A percentile compares a stretch with the other conserved stretches of the same genome.
phyloP scores from a whole-genome alignment of 75 land plant species.

The Isoetes taiwanensis region DNA sequence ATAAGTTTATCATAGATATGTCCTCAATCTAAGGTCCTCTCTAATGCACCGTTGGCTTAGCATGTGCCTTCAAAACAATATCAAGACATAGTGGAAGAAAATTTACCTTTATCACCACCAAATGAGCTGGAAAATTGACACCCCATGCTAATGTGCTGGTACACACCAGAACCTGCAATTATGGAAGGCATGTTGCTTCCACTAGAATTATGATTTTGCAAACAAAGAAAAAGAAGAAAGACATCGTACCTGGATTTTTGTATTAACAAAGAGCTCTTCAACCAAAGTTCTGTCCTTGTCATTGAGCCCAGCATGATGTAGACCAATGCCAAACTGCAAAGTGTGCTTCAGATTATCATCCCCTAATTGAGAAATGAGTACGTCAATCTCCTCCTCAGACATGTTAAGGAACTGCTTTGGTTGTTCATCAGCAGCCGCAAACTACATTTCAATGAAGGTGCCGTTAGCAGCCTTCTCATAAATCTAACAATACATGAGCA shows the following conservation, averaged over 20 bases:
- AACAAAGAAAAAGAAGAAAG: neutral
- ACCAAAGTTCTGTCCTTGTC: slow-evolving; percentile 84
- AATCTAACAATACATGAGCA: neutral
- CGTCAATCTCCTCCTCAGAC: slow-evolving; percentile 58
- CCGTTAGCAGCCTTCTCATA: neutral
- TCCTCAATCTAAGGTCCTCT: no score
- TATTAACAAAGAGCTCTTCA: slow-evolving; percentile 87
- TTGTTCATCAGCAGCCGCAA: slow-evolving; percentile 82
- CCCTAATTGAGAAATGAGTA: slow-evolving; percentile 66
- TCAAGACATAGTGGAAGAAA: no score
- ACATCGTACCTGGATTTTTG: slow-evolving; percentile 70
- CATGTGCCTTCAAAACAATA: no score
- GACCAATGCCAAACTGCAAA: slow-evolving; percentile 91
- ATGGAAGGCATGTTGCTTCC: no score
- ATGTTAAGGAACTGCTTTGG: slow-evolving; percentile 74
- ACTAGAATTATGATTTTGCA: neutral
- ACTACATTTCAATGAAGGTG: slow-evolving; percentile 32
- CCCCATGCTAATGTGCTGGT: slow-evolving; percentile 99
- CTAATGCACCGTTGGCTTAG: no score
- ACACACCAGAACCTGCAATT: slow-evolving; percentile 60
- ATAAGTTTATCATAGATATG: no score
- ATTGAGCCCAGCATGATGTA: slow-evolving; percentile 96
- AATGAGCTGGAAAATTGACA: slow-evolving; percentile 92
- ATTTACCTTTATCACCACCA: slow-evolving; percentile 87
- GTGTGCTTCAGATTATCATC: slow-evolving; percentile 85